These are phyloP conservation scores for Fragilariopsis cylindrus DNA, from an alignment of 108 stramenopile genomes.

Conservation along the genomic window DNA sequence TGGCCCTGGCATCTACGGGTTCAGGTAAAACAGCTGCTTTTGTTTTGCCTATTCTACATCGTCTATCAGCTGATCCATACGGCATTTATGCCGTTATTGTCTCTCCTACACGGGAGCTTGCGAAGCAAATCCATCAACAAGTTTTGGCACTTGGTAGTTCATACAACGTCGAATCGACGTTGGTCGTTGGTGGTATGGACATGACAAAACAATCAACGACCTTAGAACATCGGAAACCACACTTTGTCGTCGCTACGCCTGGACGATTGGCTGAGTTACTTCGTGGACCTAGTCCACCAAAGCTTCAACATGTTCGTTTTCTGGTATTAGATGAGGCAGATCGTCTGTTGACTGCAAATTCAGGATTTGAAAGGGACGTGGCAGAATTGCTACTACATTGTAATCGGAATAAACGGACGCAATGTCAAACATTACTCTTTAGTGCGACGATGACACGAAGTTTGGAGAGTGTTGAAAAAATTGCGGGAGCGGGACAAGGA, in stretches of 20 bases:
- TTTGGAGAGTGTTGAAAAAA: constrained; percentile 77
- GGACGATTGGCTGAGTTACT: constrained; percentile 91
- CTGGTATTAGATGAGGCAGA: constrained; percentile 98
- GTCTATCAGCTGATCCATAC: constrained; percentile 83
- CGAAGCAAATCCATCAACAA: constrained; percentile 96
- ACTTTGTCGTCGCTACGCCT: constrained; percentile 95
- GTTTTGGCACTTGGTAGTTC: constrained; percentile 86
- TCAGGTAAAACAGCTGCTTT: constrained; percentile 94
- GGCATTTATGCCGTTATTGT: constrained; percentile 92
- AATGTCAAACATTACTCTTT: constrained; percentile 93
- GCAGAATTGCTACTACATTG: constrained; percentile 73
- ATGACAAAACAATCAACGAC: constrained; percentile 71
- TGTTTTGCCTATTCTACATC: constrained; percentile 86
- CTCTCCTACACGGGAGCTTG: constrained; percentile 96
- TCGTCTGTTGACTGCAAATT: constrained; percentile 81
- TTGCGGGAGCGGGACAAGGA: constrained; percentile 74
- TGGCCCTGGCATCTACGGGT: constrained; percentile 80
- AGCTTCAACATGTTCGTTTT: constrained; percentile 67
- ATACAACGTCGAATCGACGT: constrained; percentile 70
- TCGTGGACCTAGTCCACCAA: constrained; percentile 71
- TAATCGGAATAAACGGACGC: constrained; percentile 40
- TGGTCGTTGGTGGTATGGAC: constrained; percentile 94
- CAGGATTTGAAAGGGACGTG: constrained; percentile 91
- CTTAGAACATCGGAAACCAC: constrained; percentile 73
- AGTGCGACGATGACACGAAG: constrained; percentile 94